A percentile compares a stretch with the other conserved stretches of the same genome.
phyloP scores from a whole-genome alignment of 345 rosid genomes.

The Gynandropsis gynandra region DNA sequence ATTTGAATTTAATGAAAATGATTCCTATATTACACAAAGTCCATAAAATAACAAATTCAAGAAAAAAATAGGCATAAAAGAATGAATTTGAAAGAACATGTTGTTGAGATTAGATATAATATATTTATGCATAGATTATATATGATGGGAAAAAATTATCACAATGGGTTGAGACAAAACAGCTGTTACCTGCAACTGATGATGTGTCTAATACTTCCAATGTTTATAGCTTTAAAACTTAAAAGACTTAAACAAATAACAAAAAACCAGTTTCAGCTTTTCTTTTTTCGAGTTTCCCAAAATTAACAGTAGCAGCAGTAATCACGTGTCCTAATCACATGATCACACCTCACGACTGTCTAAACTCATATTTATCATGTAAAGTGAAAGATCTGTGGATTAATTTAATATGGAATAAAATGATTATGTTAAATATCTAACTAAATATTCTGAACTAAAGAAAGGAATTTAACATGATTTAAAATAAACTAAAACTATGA shows the following conservation, averaged over 20 bases:
- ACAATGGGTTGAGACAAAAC: conserved; percentile 25
- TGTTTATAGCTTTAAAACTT: conserved; percentile 13
- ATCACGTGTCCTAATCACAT: conserved; percentile 31
- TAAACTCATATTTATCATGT: conserved; percentile 2
- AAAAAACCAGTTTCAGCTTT: conserved; percentile 22
- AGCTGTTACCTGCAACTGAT: conserved; percentile 25
- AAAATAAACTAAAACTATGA: too few relatives aligned
- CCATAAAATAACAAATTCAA: too few relatives aligned
- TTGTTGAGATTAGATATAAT: too few relatives aligned
- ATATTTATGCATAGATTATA: too few relatives aligned
- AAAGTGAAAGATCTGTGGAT: too few relatives aligned
- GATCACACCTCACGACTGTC: conserved; percentile 20
- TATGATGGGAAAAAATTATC: not conserved
- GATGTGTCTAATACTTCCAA: conserved; percentile 12
- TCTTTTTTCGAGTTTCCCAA: conserved; percentile 33
- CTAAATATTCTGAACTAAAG: not conserved
- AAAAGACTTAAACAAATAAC: conserved; percentile 1
- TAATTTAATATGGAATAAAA: conserved; percentile 14
- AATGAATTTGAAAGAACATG: too few relatives aligned
- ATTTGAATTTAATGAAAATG: too few relatives aligned
- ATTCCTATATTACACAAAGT: too few relatives aligned
- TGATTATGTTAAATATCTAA: conserved; percentile 19
- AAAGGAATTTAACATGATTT: too few relatives aligned
- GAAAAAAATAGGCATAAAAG: too few relatives aligned
- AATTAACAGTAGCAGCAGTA: conserved; percentile 17